These are phyloP conservation scores for Lasiosphaeriaceae sp. DNA, from an alignment of 495 filamentous ascomycete genomes.

Conservation along the genomic window DNA sequence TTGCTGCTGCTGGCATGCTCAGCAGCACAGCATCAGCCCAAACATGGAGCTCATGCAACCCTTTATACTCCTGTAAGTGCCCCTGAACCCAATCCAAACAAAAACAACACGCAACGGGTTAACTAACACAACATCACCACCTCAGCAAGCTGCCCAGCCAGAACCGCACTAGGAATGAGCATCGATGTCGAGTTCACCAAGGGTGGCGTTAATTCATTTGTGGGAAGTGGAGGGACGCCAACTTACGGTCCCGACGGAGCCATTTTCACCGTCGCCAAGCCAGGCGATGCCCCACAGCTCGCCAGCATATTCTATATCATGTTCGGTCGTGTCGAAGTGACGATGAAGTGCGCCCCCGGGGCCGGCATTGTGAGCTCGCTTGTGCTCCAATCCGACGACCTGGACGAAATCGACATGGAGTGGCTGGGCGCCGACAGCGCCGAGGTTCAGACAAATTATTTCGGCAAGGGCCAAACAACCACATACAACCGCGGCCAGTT, in stretches of 20 bases:
- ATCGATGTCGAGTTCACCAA: slow-evolving; percentile 77
- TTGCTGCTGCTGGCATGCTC: slow-evolving; percentile 11
- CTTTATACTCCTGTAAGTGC: slow-evolving; percentile 22
- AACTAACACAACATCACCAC: slow-evolving; percentile 3
- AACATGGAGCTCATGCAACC: slow-evolving; percentile 35
- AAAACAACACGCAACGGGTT: background rate
- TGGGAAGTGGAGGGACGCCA: slow-evolving; percentile 55
- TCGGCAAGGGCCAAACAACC: slow-evolving; percentile 77
- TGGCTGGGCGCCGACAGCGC: slow-evolving; percentile 64
- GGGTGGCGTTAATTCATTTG: slow-evolving; percentile 68
- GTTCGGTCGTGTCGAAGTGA: slow-evolving; percentile 72
- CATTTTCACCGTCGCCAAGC: slow-evolving; percentile 75
- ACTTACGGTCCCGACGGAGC: slow-evolving; percentile 75
- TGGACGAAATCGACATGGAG: slow-evolving; percentile 95
- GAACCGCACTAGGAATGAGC: slow-evolving; percentile 77
- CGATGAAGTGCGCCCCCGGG: slow-evolving; percentile 67
- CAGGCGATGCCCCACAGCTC: slow-evolving; percentile 81
- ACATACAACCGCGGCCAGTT: slow-evolving; percentile 73
- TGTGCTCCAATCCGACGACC: slow-evolving; percentile 81
- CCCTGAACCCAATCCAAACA: background rate
- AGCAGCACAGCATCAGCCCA: slow-evolving; percentile 18
- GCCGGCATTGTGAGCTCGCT: slow-evolving; percentile 76
- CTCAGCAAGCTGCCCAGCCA: slow-evolving; percentile 58
- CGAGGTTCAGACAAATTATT: slow-evolving; percentile 87
- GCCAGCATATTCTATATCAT: slow-evolving; percentile 76